phyloP scores from a whole-genome alignment of 2,329 filamentous ascomycete species.

The Aschersonia sp. region DNA sequence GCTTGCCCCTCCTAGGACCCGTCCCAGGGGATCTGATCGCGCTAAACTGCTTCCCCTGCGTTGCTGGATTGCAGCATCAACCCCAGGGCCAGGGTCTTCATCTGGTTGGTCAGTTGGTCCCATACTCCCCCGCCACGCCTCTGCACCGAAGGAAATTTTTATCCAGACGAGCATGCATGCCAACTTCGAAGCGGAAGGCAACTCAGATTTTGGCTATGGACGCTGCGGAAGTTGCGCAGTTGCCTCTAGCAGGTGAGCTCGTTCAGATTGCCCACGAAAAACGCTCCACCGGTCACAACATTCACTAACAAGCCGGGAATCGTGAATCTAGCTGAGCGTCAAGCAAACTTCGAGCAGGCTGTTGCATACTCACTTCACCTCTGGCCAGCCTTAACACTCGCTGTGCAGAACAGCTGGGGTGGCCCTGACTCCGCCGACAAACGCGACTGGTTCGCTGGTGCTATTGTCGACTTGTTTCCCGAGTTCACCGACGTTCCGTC shows the following conservation, averaged over 20 bases:
- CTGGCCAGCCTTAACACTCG: slow-evolving; percentile 79
- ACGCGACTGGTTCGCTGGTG: slow-evolving; percentile 90
- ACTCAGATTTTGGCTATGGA: slow-evolving; percentile 11
- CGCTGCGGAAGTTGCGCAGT: slow-evolving; percentile 15
- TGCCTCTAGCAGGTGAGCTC: slow-evolving; percentile 16
- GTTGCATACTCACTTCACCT: slow-evolving; percentile 73
- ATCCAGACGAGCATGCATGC: too few species aligned
- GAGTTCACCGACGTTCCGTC: slow-evolving; percentile 37
- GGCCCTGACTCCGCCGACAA: slow-evolving; percentile 73
- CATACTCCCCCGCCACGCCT: too few species aligned
- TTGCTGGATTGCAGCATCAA: too few species aligned
- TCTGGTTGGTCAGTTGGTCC: too few species aligned
- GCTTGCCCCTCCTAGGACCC: too few species aligned
- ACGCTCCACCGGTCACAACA: background rate
- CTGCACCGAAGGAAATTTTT: too few species aligned
- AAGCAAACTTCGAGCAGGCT: slow-evolving; percentile 66
- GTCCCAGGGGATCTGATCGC: too few species aligned
- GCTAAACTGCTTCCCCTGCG: too few species aligned
- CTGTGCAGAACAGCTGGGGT: slow-evolving; percentile 78
- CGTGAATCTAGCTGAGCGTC: slow-evolving; percentile 30
- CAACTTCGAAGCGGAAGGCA: background rate
- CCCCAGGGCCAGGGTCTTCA: too few species aligned
- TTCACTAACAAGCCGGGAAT: background rate
- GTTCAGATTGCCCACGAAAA: background rate
- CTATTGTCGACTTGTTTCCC: slow-evolving; percentile 65